phyloP scores from a whole-genome alignment of 345 rosid genomes.

The Eucalyptus virginea region DNA sequence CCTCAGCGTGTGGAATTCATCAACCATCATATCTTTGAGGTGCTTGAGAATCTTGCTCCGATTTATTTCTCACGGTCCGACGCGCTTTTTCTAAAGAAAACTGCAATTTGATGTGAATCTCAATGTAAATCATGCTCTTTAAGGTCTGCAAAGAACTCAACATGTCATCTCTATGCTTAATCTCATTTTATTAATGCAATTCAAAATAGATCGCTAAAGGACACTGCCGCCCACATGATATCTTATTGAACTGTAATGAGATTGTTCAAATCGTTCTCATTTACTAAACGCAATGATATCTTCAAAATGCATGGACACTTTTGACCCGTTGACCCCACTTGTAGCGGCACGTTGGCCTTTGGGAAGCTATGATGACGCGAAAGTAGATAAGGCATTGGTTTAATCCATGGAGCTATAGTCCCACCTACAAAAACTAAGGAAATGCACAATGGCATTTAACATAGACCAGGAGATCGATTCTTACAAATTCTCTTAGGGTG shows the following conservation, averaged over 20 bases:
- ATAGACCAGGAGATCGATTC: background rate
- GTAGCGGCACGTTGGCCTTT: background rate
- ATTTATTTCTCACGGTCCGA: fast-evolving
- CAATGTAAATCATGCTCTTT: background rate
- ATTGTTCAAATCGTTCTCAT: background rate
- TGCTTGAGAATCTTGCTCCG: background rate
- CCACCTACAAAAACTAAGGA: background rate
- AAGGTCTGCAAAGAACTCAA: background rate
- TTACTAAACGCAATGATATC: background rate
- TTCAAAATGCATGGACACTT: background rate
- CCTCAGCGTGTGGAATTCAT: background rate
- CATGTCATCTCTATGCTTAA: background rate
- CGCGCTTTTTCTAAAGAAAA: background rate
- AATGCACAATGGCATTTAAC: background rate
- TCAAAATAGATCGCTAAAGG: background rate
- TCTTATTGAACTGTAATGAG: background rate
- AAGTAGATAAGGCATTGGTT: background rate
- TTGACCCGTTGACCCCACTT: background rate
- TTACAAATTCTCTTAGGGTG: background rate
- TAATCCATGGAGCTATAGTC: background rate
- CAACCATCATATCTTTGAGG: background rate
- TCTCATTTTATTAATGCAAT: background rate
- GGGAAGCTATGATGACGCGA: background rate
- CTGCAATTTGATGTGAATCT: background rate
- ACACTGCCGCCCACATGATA: background rate